phyloP scores from a whole-genome alignment of 768 basidiomycete genomes.

The Neoboletus magnificus region DNA sequence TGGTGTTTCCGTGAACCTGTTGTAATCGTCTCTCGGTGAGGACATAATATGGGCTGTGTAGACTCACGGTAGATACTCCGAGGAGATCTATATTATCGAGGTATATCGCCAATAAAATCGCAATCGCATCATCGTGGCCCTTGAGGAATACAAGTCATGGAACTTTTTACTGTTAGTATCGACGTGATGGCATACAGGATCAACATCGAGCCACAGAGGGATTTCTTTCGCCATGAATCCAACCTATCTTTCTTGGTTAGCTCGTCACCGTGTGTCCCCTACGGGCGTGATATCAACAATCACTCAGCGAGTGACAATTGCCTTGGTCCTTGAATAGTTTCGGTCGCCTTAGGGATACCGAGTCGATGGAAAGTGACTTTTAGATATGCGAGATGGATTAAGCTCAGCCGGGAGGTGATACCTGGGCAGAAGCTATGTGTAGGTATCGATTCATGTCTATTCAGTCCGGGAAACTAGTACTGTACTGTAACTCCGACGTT shows the following conservation, averaged over 20 bases:
- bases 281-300: background rate
- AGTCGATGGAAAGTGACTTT: background rate
- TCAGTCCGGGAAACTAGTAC: background rate
- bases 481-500: too few relatives aligned
- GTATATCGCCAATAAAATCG: conserved; percentile 74
- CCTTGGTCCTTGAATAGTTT: background rate
- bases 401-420: background rate
- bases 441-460: background rate
- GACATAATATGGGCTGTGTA: background rate
- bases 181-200: conserved; percentile 47
- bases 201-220: conserved; percentile 60
- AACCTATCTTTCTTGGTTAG: background rate
- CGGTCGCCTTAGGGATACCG: background rate
- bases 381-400: background rate
- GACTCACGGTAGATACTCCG: conserved; percentile 76
- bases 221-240: conserved; percentile 11
- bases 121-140: conserved; percentile 91
- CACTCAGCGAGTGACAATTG: too few relatives aligned
- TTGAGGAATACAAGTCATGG: conserved; percentile 25
- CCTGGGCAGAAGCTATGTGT: background rate
- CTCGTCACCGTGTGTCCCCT: background rate
- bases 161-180: background rate
- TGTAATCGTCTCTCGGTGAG: background rate
- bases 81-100: conserved; percentile 62
- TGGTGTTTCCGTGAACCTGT: conserved; percentile 81